Base-by-base conservation (phyloP, 345 rosid genomes). In the Hibiscus trionum region DNA sequence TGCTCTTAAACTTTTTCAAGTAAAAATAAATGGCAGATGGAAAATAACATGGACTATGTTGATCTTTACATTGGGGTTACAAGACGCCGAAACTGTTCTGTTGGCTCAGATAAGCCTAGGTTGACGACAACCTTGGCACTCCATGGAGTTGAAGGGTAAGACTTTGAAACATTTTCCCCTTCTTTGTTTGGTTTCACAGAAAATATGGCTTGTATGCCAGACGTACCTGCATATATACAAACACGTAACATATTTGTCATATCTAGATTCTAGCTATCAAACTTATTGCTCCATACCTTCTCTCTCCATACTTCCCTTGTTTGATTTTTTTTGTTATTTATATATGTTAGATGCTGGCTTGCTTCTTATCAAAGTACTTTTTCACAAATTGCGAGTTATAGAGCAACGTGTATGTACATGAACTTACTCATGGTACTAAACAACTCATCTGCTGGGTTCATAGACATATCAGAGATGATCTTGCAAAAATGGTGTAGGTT, bases 101-200 rank as follows among this genome's bases (percentile, higher is more conserved):
- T 81, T 81, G 87, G 90, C 50, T 77, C 78, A 64, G 90, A 86
- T 70, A 83, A 86, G 84, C 71, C 86, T 10, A 77, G 77, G 77
- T 52, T 58, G 67, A 78, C 86, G 73, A 81, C 84, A 69, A 81
- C 84, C 39, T 78, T 91, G 86, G 81, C 83, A 33, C 81, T 84
- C 78, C 89, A 91, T 86, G 78, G 58, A 70, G 80, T 89, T 60
- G 29, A 26, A 42, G 85, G 86, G 98, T 93, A 82, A 83, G 86
- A 74, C 68, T 15, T 49, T 16, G 4, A 76, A 47, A 71, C 65
- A 70, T 66, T 56, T 35, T 5, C 11, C 57, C 59, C n/a, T 69
- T 52, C n/a, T 69, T 52, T n/a, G 24, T 75, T 68, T 57, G 73
- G 50, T 16, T 19, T 67, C 14, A 7, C 37, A 60, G 11, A 39